Conservation (phyloP, 2,329 filamentous ascomycete genomes). For the Aspergillus ochraceus region DNA sequence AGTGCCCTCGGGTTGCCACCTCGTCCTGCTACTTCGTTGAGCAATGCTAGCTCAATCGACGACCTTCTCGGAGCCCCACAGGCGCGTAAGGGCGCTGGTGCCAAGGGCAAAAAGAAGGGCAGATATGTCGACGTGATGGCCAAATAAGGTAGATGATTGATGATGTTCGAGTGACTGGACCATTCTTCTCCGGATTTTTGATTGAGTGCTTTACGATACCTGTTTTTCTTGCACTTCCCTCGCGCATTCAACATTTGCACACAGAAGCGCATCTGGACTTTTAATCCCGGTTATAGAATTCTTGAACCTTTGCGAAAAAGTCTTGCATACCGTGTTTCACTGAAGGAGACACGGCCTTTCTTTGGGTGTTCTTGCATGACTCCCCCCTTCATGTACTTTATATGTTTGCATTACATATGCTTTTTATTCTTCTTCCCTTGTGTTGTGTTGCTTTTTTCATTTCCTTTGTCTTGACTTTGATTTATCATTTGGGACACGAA, state of each 20-base stretch:
- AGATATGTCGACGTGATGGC: slow-evolving; percentile 98
- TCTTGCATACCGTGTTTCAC: slow-evolving; percentile 13
- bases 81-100: slow-evolving; percentile 63
- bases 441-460: neutral
- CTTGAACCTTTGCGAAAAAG: slow-evolving; percentile 7
- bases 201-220: slow-evolving; percentile 11
- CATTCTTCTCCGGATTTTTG: slow-evolving; percentile 6
- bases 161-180: neutral
- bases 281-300: slow-evolving; percentile 8
- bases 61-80: slow-evolving; percentile 78
- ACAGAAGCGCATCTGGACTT: slow-evolving; percentile 9
- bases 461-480: slow-evolving; percentile 8
- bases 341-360: slow-evolving; percentile 1
- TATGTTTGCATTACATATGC: slow-evolving; percentile 9
- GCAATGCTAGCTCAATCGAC: slow-evolving; percentile 91
- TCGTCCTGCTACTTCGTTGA: slow-evolving; percentile 77
- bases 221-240: slow-evolving; percentile 4
- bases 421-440: neutral
- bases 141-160: slow-evolving; percentile 43
- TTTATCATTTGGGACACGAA: slow-evolving; percentile 8
- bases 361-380: slow-evolving; percentile 8
- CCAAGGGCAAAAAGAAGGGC: slow-evolving; percentile 75
- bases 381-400: slow-evolving; percentile 10
- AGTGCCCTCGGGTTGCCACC: slow-evolving; percentile 52
- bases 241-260: neutral